Evolutionary conservation across 805 yeast species (phyloP), one percentile per base, ranked within the genome.

Genomic region (Pichia nakasei): DNA sequence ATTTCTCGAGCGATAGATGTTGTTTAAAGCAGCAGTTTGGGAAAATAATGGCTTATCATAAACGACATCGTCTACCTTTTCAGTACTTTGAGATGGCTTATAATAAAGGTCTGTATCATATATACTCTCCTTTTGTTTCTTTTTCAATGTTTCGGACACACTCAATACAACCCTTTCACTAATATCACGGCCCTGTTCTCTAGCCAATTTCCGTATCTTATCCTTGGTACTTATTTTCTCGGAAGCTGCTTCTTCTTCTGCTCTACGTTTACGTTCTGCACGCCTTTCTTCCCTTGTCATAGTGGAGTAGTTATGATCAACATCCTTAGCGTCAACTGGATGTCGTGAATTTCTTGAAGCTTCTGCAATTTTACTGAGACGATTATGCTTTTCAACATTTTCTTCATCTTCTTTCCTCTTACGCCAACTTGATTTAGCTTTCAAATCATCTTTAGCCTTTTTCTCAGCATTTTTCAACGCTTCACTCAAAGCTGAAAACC

Each of bases 391-490:
- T 35, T 66, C 73, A 29, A 59, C 58, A 3, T 65, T 62, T 49
- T 76, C 76, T 51, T 72, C 66, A 11, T 19, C 22, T 21, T 40
- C 48, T 8, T 20, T 33, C 3, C 27, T 38, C 50, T 74, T 80
- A 54, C 72, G 73, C 61, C 73, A 59, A 31, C 69, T 70, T 21
- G 75, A 70, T 42, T 82, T 68, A 43, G 70, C 55, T 38, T 67
- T 67, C 29, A 82, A 67, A 45, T 77, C 80, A 38, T 75, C 72
- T 39, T 83, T 65, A 2, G 83, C 82, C 41, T 72, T 67, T 21
- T 67, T 63, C 41, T 79, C 91, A 1, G 93, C 95, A 15, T 65
- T 64, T 42, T 77, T 81, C 41, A 91, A 67, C 0, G 97, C 96
- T 40, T 72, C 75, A 1, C 88, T 76, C 21, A 91, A 68, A 27